phyloP scores from a whole-genome alignment of 164 flowering plant species.

The Nelumbo lutea region DNA sequence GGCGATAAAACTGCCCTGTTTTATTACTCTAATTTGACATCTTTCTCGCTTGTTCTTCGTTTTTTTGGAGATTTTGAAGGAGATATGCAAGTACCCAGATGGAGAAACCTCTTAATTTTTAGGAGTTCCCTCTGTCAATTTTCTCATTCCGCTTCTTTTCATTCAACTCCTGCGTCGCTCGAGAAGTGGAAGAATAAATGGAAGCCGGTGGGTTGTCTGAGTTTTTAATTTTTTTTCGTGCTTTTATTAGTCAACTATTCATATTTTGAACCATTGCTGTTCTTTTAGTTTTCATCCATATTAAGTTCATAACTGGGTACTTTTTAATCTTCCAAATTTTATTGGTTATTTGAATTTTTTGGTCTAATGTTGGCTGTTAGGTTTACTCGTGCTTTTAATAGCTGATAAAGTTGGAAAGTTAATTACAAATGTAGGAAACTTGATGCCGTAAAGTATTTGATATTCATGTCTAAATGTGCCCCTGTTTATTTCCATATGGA shows the following conservation, averaged over 20 bases:
- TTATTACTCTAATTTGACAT: not conserved
- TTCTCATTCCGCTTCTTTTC: conserved; percentile 29
- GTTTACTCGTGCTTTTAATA: not conserved
- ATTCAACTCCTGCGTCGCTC: conserved; percentile 32
- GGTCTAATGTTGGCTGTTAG: not conserved
- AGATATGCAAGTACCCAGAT: conserved; percentile 38
- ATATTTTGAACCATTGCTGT: not conserved
- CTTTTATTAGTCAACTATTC: not conserved
- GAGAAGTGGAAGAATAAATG: conserved; percentile 38
- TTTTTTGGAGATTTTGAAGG: not conserved
- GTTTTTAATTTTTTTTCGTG: not conserved
- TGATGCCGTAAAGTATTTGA: too few species aligned
- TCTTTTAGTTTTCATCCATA: not conserved
- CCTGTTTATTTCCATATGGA: too few species aligned
- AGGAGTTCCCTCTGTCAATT: conserved; percentile 16
- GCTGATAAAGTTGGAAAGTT: too few species aligned
- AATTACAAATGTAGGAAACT: too few species aligned
- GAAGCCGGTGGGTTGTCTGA: conserved; percentile 18
- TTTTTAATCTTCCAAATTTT: not conserved
- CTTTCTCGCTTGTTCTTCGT: not conserved
- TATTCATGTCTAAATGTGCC: too few species aligned
- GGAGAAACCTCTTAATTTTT: conserved; percentile 22
- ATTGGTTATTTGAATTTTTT: not conserved
- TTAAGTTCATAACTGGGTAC: not conserved
- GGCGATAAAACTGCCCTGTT: not conserved